A percentile compares a stretch with the other conserved stretches of the same genome.
Conservation (phyloP, 139 green algal genomes). For the Chlamydomonas schloesseri region DNA sequence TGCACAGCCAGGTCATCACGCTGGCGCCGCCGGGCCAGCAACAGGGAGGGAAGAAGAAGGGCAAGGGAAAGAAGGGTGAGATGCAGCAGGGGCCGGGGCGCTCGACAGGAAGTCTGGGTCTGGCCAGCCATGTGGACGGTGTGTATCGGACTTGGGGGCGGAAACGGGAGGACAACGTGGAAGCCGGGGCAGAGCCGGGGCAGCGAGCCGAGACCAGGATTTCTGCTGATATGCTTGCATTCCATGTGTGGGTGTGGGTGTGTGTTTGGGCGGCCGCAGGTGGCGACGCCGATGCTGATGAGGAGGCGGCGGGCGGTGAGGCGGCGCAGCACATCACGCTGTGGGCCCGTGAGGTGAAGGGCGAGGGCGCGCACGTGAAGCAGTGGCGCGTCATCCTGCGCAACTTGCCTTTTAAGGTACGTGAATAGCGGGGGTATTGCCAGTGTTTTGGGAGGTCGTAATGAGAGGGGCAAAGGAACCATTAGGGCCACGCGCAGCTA, state of each 20-base stretch:
- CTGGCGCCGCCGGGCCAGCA: constrained; percentile 38
- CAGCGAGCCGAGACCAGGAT: no score
- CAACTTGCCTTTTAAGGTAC: constrained; percentile 91
- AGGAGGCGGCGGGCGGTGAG: neutral
- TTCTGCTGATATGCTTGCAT: no score
- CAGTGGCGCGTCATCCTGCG: constrained; percentile 93
- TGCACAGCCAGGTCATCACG: constrained; percentile 70
- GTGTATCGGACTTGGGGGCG: no score
- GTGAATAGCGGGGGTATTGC: no score
- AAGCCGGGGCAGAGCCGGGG: no score
- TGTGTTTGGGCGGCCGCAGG: neutral
- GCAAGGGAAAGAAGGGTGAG: constrained; percentile 26
- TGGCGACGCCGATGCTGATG: constrained; percentile 37
- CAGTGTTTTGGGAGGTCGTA: neutral
- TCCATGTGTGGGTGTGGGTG: no score
- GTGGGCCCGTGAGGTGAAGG: constrained; percentile 73
- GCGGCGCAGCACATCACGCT: constrained; percentile 27
- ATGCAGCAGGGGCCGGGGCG: no score
- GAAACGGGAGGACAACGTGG: no score
- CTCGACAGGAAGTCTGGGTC: no score
- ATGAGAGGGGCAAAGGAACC: neutral
- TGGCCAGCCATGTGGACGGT: no score
- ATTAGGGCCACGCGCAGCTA: no score
- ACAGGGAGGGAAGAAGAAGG: constrained; percentile 41
- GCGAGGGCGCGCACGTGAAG: constrained; percentile 89